Evolutionary conservation across 169 alveolate species (phyloP), one percentile per base, ranked within the genome.

Genomic region (Cyclospora cayetanensis): DNA sequence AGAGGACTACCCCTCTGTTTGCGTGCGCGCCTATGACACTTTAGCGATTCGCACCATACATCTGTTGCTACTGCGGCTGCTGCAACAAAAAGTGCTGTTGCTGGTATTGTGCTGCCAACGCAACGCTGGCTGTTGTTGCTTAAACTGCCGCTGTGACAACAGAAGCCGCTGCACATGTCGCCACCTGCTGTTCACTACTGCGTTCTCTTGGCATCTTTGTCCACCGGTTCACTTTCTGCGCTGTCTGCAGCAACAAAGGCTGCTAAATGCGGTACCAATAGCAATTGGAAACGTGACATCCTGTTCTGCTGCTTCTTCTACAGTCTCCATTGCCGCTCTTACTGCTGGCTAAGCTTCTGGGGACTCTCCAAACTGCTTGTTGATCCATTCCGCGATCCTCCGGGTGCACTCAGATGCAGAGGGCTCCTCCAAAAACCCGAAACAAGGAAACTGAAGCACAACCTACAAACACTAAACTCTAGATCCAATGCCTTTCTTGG

Each of bases 401-500:
- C 27, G 65, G 25, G 63, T 37, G 25, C 82, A 41, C 80, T 63
- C 46, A 63, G 66, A 68, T 39, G 79, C 91, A 60, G 66, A 52
- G 0, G 91, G 91, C 50, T 42, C 91, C 41, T 83, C 91, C 52
- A 83, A 3, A 25, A 83, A 35, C 79, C 91, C 68, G 80, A 68
- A 83, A 37, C 91, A 83, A 7, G 91, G 91, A 27, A 83, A 83
- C 91, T 83, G 66, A 35, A 46, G 34, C 68, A 22, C 90, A 55
- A 31, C 50, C 90, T 77, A 7, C 18, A 79, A 50, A 52, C 76
- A 12, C 39, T 29, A 52, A 39, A 50, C 89, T 31, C 87, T 43
- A 27, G 15, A 46, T 46, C 88, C 65, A 27, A 76, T 27, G 43
- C 86, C 68, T 66, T 76, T 46, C 15, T 46, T 7, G n/a, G 34